Percentiles rank a stretch among this genome's conserved stretches.
Conservation (phyloP, 768 basidiomycete species). For the Leccinum disarticulatum region DNA sequence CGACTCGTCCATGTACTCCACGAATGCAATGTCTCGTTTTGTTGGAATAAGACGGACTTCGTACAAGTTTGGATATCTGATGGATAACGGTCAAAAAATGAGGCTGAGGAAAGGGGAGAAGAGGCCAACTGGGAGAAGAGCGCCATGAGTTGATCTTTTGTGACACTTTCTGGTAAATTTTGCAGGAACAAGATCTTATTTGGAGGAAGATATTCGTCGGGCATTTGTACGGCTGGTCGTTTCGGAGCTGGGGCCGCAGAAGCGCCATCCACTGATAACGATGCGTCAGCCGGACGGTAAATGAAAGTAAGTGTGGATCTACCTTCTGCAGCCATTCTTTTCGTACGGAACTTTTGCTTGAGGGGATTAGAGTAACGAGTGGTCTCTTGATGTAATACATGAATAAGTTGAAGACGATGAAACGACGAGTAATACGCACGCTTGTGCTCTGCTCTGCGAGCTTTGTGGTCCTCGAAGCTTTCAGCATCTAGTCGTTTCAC, state of each 20-base stretch:
- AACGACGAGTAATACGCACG: conserved; percentile 48
- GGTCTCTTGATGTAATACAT: conserved; percentile 46
- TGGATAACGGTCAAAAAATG: conserved; percentile 2
- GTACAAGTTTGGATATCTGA: conserved; percentile 90
- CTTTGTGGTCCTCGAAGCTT: conserved; percentile 74
- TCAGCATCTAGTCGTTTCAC: conserved; percentile 72
- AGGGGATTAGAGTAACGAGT: conserved; percentile 89
- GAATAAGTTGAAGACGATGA: background rate
- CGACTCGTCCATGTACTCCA: conserved; percentile 93
- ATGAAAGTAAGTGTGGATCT: conserved; percentile 5
- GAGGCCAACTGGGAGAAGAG: conserved; percentile 84
- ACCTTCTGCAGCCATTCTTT: conserved; percentile 83
- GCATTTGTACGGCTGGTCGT: conserved; percentile 91
- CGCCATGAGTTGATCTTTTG: conserved; percentile 86
- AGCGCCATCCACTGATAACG: conserved; percentile 61
- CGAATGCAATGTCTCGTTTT: conserved; percentile 97
- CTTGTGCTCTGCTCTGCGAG: conserved; percentile 74
- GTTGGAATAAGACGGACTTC: conserved; percentile 99
- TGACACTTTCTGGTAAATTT: conserved; percentile 90
- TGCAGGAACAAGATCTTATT: conserved; percentile 99
- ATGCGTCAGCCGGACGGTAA: conserved; percentile 4
- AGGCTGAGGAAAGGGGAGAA: background rate
- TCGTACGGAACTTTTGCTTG: conserved; percentile 80
- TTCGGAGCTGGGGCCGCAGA: conserved; percentile 65
- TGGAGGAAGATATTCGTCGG: conserved; percentile 98